A percentile compares a stretch with the other conserved stretches of the same genome.
phyloP scores from a whole-genome alignment of 306 rosid genomes.

The Boehmeria nivea region DNA sequence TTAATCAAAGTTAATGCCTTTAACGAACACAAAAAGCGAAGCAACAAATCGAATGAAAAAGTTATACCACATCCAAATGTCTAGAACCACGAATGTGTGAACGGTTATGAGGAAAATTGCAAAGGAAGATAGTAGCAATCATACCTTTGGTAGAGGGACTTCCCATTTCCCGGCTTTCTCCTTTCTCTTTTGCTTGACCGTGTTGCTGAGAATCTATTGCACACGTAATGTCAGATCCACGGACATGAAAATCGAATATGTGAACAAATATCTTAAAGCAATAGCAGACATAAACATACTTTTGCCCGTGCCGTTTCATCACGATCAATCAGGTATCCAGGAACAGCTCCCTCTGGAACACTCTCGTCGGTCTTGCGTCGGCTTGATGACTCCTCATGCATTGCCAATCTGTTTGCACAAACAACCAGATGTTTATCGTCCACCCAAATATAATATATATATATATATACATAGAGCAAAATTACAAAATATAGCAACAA shows the following conservation, averaged over 20 bases:
- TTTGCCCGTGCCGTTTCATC: slow-evolving; percentile 75
- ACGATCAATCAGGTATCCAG: slow-evolving; percentile 84
- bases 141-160: slow-evolving; percentile 91
- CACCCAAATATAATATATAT: too few species aligned
- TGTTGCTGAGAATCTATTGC: slow-evolving; percentile 75
- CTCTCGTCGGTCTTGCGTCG: slow-evolving; percentile 83
- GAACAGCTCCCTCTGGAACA: slow-evolving; percentile 77
- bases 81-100: not conserved
- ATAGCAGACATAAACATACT: slow-evolving; percentile 28
- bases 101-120: not conserved
- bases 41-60: not conserved
- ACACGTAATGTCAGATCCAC: slow-evolving; percentile 9
- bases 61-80: too few species aligned
- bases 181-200: slow-evolving; percentile 88
- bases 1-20: not conserved
- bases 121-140: not conserved
- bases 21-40: not conserved
- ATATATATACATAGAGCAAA: too few species aligned
- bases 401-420: slow-evolving; percentile 49
- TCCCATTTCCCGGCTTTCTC: slow-evolving; percentile 99
- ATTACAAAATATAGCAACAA: too few species aligned
- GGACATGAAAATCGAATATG: not conserved
- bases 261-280: not conserved
- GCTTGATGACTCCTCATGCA: slow-evolving; percentile 81
- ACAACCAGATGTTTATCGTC: not conserved